Conservation (phyloP, 23 red algal species). For the Gracilariopsis chorda region DNA sequence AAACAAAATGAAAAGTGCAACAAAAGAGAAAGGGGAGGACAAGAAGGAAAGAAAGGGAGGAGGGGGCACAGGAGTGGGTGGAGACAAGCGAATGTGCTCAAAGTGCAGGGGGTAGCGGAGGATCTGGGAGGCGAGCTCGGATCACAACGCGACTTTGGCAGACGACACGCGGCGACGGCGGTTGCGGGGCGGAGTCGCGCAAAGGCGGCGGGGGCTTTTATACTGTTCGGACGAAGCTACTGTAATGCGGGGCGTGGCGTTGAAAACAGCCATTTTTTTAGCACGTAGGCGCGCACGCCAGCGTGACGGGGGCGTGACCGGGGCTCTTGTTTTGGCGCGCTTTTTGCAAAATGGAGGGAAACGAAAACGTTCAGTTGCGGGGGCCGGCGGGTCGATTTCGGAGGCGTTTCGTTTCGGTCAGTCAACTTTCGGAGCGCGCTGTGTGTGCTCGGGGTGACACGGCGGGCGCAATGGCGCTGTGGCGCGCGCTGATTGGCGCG, state of each 20-base stretch:
- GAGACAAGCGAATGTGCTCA: neutral
- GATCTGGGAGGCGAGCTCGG: slow-evolving; percentile 20
- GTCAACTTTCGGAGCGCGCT: neutral
- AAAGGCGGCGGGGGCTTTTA: slow-evolving; percentile 19
- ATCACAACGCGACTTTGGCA: slow-evolving; percentile 5
- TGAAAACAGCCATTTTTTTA: slow-evolving; percentile 27
- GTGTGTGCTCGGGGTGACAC: neutral
- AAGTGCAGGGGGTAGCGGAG: neutral
- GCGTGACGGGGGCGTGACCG: slow-evolving; percentile 7
- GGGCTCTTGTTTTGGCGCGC: neutral
- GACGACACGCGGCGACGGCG: neutral
- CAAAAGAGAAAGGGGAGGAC: neutral
- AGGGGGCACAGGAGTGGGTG: neutral
- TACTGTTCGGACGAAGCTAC: neutral
- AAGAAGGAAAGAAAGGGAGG: neutral
- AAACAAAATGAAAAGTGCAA: neutral
- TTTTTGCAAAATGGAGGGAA: slow-evolving; percentile 37
- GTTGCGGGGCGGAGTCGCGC: neutral
- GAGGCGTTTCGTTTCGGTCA: neutral
- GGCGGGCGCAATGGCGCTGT: neutral
- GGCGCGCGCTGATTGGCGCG: neutral
- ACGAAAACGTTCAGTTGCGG: neutral
- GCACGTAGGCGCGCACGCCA: slow-evolving; percentile 28
- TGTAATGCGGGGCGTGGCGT: slow-evolving; percentile 3
- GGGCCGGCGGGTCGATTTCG: neutral